Conservation (phyloP, 129 eudicot species). For the Tagetes patula region DNA sequence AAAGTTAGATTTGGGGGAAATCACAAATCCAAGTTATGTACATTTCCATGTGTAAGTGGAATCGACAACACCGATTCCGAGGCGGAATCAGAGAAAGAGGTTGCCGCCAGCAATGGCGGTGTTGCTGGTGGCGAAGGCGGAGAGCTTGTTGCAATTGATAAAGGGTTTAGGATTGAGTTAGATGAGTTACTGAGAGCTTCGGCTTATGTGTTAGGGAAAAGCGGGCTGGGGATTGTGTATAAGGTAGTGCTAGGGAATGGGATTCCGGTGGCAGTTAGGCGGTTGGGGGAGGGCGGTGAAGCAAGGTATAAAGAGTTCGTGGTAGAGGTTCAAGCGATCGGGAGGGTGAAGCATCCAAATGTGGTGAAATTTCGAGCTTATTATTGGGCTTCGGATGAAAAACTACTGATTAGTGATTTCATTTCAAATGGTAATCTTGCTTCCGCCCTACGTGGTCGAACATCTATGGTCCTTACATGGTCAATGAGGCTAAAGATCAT, state of each 20-base stretch:
- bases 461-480: conserved; percentile 63
- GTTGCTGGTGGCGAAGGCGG: conserved; percentile 54
- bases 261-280: conserved; percentile 86
- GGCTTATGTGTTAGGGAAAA: conserved; percentile 94
- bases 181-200: conserved; percentile 92
- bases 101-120: conserved; percentile 31
- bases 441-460: conserved; percentile 71
- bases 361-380: conserved; percentile 89
- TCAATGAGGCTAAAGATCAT: conserved; percentile 68
- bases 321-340: conserved; percentile 86
- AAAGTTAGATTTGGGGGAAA: conserved; percentile 70
- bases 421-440: conserved; percentile 90
- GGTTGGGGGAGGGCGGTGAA: conserved; percentile 97
- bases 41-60: conserved; percentile 55
- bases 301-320: conserved; percentile 85
- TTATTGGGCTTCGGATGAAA: conserved; percentile 98
- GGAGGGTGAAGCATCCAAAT: conserved; percentile 86
- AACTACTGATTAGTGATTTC: conserved; percentile 89
- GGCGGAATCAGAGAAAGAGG: conserved; percentile 65
- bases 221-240: conserved; percentile 90
- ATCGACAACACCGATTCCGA: conserved; percentile 57
- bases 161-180: conserved; percentile 71
- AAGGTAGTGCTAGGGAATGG: conserved; percentile 95
- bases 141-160: conserved; percentile 79
- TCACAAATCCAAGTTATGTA: conserved; percentile 37